Percentiles rank a stretch among this genome's conserved stretches.
These are phyloP conservation scores for Fusarium siculi DNA, from an alignment of 2,329 filamentous ascomycete species.

Conservation along the genomic window DNA sequence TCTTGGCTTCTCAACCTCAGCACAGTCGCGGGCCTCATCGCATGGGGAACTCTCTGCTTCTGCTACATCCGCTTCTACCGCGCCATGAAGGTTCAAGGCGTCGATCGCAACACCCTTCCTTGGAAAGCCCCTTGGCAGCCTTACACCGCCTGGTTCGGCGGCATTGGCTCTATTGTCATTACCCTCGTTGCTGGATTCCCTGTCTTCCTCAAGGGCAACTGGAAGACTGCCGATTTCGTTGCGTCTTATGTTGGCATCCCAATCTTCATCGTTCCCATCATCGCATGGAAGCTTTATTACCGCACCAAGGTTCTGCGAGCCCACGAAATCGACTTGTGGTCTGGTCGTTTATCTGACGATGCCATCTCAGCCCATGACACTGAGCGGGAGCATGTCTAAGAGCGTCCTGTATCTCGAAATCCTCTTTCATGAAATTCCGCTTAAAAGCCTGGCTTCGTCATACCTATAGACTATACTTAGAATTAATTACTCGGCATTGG, in stretches of 20 bases:
- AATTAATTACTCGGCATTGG: neutral
- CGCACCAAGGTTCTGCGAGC: slow-evolving; percentile 49
- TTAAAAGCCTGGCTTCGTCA: fast-evolving
- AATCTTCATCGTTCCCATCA: slow-evolving; percentile 69
- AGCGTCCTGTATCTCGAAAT: fast-evolving
- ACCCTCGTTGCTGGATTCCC: slow-evolving; percentile 80
- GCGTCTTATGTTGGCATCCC: slow-evolving; percentile 71
- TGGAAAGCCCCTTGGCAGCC: slow-evolving; percentile 66
- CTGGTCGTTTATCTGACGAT: slow-evolving; percentile 30
- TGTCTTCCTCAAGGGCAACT: slow-evolving; percentile 75
- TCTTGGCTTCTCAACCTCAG: slow-evolving; percentile 78
- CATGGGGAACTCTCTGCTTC: slow-evolving; percentile 68
- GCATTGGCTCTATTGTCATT: slow-evolving; percentile 69
- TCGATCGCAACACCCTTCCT: slow-evolving; percentile 63
- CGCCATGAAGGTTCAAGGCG: slow-evolving; percentile 60
- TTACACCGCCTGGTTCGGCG: slow-evolving; percentile 70
- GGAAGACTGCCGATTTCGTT: slow-evolving; percentile 71
- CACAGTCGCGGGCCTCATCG: slow-evolving; percentile 69
- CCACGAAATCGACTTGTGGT: slow-evolving; percentile 62
- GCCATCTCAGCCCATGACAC: slow-evolving; percentile 2
- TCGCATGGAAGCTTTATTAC: slow-evolving; percentile 65
- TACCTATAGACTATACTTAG: neutral
- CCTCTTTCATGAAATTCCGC: fast-evolving
- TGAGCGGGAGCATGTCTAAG: neutral
- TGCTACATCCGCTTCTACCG: slow-evolving; percentile 68